These are phyloP conservation scores for Mycena sanguinolenta DNA, from an alignment of 768 basidiomycete species.

Conservation along the genomic window DNA sequence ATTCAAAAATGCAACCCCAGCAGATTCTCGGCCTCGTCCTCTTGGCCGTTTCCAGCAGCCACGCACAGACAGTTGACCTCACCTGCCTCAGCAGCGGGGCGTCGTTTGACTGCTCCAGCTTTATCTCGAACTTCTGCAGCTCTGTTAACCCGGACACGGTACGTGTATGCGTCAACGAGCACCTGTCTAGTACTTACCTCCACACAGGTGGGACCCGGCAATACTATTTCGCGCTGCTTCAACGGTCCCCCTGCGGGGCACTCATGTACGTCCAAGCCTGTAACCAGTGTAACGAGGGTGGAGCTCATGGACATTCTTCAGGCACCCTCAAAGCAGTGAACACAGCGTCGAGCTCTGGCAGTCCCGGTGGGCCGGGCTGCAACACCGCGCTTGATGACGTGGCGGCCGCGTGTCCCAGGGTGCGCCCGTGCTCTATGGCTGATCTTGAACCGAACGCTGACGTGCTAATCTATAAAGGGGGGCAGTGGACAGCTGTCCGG, in stretches of 20 bases:
- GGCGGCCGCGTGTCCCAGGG: not conserved
- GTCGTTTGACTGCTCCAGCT: not conserved
- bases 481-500: not conserved
- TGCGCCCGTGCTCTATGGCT: constrained; percentile 1
- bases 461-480: not conserved
- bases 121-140: constrained; percentile 1
- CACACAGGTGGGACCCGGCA: not conserved
- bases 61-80: not conserved
- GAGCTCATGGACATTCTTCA: not conserved
- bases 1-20: not conserved
- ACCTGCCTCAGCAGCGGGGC: no score
- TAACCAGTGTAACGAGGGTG: not conserved
- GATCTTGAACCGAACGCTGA: not conserved
- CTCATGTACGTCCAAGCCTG: not conserved
- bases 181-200: not conserved
- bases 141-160: not conserved
- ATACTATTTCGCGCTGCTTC: not conserved
- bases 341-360: not conserved
- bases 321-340: not conserved
- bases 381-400: not conserved
- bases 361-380: not conserved
- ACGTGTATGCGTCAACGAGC: not conserved
- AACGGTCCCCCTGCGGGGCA: not conserved
- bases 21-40: not conserved
- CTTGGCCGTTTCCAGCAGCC: not conserved